A percentile compares a stretch with the other conserved stretches of the same genome.
Conservation (phyloP, 2,329 filamentous ascomycete species). For the Juglanconis sp. region DNA sequence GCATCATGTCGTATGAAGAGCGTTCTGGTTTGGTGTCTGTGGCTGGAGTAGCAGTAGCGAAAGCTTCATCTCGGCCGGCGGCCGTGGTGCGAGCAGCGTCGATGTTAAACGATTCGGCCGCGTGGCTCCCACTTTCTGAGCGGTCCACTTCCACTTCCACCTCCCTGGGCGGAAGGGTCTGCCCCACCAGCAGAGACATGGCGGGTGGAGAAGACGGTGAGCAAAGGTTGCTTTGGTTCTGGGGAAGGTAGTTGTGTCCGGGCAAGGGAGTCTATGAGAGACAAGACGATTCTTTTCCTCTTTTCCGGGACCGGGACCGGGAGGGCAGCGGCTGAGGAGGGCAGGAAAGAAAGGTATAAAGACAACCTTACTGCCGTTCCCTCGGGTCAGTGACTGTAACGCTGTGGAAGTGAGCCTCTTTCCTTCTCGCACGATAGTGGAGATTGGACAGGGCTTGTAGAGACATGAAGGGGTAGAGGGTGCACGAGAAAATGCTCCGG, state of each 20-base stretch:
- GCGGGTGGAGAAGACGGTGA: slow-evolving; percentile 1
- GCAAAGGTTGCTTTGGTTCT: background rate
- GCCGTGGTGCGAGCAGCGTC: slow-evolving; percentile 5
- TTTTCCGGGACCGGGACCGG: too few species aligned
- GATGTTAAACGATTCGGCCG: slow-evolving; percentile 16
- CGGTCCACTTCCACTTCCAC: slow-evolving; percentile 5
- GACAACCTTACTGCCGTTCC: background rate
- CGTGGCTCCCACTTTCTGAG: slow-evolving; percentile 13
- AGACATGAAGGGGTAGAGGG: slow-evolving; percentile 9
- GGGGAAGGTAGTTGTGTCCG: slow-evolving; percentile 7
- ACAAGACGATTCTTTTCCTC: slow-evolving; percentile 10
- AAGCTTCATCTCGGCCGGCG: slow-evolving; percentile 11
- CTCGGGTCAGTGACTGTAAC: slow-evolving; percentile 1
- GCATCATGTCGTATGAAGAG: slow-evolving; percentile 20
- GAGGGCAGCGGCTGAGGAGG: background rate
- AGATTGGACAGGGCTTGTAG: background rate
- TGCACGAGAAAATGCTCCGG: slow-evolving; percentile 1
- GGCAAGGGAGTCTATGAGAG: slow-evolving; percentile 20
- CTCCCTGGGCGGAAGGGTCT: slow-evolving; percentile 16
- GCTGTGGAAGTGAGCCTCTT: slow-evolving; percentile 4
- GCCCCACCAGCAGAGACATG: slow-evolving; percentile 20
- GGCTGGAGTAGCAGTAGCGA: background rate
- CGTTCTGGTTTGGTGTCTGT: background rate
- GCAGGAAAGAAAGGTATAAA: background rate
- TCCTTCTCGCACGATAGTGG: slow-evolving; percentile 7